Percentiles rank a stretch among this genome's conserved stretches.
Evolutionary conservation across 75 land plant species (phyloP).

Genomic region (Sequoiadendron giganteum): DNA sequence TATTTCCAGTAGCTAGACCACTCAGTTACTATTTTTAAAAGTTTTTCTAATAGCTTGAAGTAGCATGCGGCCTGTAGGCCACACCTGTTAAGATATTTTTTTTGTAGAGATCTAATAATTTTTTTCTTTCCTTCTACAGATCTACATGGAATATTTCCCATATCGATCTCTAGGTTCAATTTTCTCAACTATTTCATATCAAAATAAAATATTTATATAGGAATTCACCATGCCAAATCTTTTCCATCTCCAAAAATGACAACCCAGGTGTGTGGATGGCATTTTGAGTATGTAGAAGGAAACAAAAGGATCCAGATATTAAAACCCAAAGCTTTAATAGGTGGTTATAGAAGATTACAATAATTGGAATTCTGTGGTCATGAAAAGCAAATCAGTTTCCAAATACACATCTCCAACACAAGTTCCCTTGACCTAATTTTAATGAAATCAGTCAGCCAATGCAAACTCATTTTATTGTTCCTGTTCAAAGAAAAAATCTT

Average conservation of each 20-base stretch:
- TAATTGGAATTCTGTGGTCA: conserved; percentile 95
- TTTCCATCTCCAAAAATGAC: background rate
- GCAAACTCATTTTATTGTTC: background rate
- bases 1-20: background rate
- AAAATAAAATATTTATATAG: background rate
- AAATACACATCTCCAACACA: conserved; percentile 82
- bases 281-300: background rate
- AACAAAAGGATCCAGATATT: conserved; percentile 1
- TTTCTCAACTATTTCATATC: background rate
- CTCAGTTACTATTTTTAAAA: background rate
- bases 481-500: background rate
- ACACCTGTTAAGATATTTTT: background rate
- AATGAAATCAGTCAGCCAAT: background rate
- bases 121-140: background rate
- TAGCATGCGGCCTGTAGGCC: background rate
- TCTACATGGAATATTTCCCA: background rate
- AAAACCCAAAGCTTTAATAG: background rate
- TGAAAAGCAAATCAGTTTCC: conserved; percentile 78
- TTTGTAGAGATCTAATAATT: background rate
- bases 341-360: conserved; percentile 53
- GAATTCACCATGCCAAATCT: background rate
- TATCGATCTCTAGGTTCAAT: background rate
- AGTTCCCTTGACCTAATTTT: conserved; percentile 90
- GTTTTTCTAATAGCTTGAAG: background rate
- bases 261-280: background rate